These are phyloP conservation scores for Cercospora citrullina DNA, from an alignment of 2,329 filamentous ascomycete species.

Conservation along the genomic window DNA sequence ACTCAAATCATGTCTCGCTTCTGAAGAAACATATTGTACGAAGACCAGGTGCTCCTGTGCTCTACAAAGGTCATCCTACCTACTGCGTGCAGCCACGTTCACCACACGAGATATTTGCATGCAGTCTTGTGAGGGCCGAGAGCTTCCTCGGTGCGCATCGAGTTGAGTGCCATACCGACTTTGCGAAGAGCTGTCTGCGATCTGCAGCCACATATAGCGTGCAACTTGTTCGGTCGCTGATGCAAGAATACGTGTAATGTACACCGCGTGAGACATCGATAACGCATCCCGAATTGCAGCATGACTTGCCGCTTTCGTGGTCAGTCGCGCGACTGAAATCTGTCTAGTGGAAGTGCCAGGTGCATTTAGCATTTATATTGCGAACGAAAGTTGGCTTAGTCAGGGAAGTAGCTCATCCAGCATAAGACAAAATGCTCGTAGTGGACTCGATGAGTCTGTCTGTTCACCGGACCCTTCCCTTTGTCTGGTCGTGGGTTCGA, in stretches of 20 bases:
- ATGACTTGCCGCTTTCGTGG: neutral
- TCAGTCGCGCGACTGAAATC: neutral
- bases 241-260: neutral
- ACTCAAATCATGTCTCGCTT: neutral
- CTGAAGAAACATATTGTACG: neutral
- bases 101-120: neutral
- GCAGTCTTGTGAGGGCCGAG: neutral
- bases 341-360: neutral
- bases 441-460: neutral
- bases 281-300: neutral
- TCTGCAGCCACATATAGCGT: neutral
- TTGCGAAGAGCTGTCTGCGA: neutral
- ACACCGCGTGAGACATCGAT: neutral
- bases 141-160: neutral
- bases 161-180: neutral
- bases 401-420: slow-evolving; percentile 3
- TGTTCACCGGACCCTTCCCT: neutral
- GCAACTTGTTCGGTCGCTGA: neutral
- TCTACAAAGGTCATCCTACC: neutral
- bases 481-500: neutral
- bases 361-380: neutral
- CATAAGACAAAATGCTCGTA: neutral
- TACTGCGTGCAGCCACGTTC: neutral
- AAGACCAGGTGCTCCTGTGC: neutral
- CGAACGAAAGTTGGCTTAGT: neutral